Conservation (phyloP, 805 yeast species). For the Pichia thaimueangensis region DNA sequence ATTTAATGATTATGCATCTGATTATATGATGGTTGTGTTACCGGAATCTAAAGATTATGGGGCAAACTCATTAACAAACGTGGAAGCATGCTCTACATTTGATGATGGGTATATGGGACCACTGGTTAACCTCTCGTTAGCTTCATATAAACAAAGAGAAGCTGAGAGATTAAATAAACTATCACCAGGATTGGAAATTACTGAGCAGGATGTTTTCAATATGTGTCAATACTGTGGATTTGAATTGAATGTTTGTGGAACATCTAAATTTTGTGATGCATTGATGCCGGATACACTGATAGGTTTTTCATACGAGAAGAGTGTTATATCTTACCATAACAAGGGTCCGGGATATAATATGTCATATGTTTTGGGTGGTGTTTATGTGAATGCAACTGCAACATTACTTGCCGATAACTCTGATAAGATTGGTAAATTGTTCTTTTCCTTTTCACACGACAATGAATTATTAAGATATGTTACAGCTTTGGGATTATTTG, state of each 20-base stretch:
- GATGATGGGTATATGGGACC: background rate
- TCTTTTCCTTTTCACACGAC: constrained; percentile 47
- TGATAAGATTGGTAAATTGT: background rate
- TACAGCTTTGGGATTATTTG: constrained; percentile 53
- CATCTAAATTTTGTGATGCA: constrained; percentile 1
- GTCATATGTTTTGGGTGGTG: background rate
- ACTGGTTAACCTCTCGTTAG: too few species aligned
- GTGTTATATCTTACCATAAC: background rate
- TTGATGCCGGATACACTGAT: background rate
- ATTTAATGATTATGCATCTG: background rate
- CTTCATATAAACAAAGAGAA: background rate
- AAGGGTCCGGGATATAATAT: background rate
- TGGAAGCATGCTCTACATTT: background rate
- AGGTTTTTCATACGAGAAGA: background rate
- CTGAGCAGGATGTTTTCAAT: background rate
- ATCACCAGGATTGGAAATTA: background rate
- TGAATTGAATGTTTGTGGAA: background rate
- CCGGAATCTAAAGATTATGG: background rate
- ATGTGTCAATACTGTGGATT: background rate
- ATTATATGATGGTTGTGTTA: background rate
- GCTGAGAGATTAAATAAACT: background rate
- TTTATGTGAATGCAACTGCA: constrained; percentile 1
- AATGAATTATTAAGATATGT: constrained; percentile 54
- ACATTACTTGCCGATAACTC: background rate
- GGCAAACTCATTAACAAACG: background rate